Conservation (phyloP, 371 early-diverging fungal species). For the Mortierella sp. region DNA sequence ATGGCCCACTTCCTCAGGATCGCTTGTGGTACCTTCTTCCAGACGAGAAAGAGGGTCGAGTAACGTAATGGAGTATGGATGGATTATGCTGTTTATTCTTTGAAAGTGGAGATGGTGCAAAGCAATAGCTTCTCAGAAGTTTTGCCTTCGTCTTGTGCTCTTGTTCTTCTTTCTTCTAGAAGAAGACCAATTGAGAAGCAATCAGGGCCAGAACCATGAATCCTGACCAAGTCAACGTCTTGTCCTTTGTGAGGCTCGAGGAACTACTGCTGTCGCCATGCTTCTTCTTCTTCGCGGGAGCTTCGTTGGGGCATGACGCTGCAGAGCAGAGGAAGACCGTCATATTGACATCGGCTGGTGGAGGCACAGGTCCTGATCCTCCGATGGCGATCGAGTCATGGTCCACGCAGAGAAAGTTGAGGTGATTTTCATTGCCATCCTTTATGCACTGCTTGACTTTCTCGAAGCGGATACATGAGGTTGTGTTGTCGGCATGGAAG, state of each 20-base stretch:
- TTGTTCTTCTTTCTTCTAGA: not conserved
- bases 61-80: no score
- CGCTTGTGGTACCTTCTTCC: no score
- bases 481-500: constrained; percentile 17
- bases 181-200: constrained; percentile 13
- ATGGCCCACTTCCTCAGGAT: no score
- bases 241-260: not conserved
- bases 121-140: no score
- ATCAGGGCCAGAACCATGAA: constrained; percentile 18
- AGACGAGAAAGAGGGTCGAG: no score
- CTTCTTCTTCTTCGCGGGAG: constrained; percentile 6
- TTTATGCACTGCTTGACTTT: constrained; percentile 23
- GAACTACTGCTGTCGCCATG: not conserved
- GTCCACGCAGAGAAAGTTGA: constrained; percentile 25
- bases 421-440: constrained; percentile 4
- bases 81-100: no score
- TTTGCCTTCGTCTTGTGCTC: no score
- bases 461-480: constrained; percentile 23
- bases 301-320: constrained; percentile 18
- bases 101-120: no score
- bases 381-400: constrained; percentile 21
- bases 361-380: constrained; percentile 17
- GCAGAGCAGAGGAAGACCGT: constrained; percentile 14
- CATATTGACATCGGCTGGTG: constrained; percentile 20
- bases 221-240: constrained; percentile 15